A percentile compares a stretch with the other conserved stretches of the same genome.
Conservation (phyloP, 2,329 filamentous ascomycete species). For the Diplodia mutila region DNA sequence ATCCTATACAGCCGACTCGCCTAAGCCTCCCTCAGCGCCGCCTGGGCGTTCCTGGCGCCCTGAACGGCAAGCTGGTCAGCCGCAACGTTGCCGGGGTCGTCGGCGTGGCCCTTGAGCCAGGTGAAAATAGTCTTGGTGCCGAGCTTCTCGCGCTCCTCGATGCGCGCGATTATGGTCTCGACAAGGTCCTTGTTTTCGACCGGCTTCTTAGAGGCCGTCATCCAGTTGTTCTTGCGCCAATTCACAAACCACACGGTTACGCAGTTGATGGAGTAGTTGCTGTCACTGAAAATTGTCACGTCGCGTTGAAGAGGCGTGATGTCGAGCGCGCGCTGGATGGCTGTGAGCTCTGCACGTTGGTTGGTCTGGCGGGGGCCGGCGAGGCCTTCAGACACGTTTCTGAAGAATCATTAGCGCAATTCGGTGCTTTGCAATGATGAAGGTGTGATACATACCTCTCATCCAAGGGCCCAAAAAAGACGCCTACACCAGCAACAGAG, state of each 20-base stretch:
- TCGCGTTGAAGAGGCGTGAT: slow-evolving; percentile 68
- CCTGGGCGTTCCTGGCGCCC: slow-evolving; percentile 56
- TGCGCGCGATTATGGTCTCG: slow-evolving; percentile 69
- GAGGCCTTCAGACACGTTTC: slow-evolving; percentile 77
- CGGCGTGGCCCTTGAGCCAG: slow-evolving; percentile 88
- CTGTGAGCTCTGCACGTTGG: slow-evolving; percentile 89
- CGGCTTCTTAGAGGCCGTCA: slow-evolving; percentile 67
- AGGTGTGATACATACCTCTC: slow-evolving; percentile 49
- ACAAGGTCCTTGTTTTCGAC: slow-evolving; percentile 91
- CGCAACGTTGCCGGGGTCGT: slow-evolving; percentile 73
- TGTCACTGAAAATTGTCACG: slow-evolving; percentile 84
- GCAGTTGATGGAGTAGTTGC: slow-evolving; percentile 87
- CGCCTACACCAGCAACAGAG: slow-evolving; percentile 64
- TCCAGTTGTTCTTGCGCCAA: slow-evolving; percentile 80
- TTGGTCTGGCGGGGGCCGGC: slow-evolving; percentile 81
- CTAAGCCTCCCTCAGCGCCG: background rate
- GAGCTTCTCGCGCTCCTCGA: slow-evolving; percentile 66
- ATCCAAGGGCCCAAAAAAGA: slow-evolving; percentile 66
- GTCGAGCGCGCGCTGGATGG: slow-evolving; percentile 81
- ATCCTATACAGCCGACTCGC: background rate
- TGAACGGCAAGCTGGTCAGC: slow-evolving; percentile 78
- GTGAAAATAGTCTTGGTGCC: slow-evolving; percentile 70
- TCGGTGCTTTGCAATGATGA: background rate
- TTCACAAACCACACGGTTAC: slow-evolving; percentile 79
- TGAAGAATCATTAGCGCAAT: slow-evolving; percentile 35